phyloP scores from a whole-genome alignment of 148 eudicot genomes.

The Rhododendron ovatum region DNA sequence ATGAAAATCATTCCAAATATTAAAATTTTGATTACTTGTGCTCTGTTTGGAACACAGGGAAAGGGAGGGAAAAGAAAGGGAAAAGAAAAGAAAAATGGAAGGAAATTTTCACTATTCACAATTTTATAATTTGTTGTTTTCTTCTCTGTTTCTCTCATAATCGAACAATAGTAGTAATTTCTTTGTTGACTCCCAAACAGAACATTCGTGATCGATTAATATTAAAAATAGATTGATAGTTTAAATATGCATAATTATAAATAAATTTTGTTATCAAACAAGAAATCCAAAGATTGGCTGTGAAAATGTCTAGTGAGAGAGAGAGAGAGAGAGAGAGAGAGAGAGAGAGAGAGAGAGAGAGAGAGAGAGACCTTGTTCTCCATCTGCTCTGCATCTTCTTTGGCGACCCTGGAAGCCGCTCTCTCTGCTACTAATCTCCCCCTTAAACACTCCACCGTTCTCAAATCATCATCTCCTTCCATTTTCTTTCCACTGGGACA shows the following conservation, averaged over 20 bases:
- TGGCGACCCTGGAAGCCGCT: conserved; percentile 53
- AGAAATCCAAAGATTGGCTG: not conserved
- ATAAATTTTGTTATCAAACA: not conserved
- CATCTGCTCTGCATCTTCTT: conserved; percentile 30
- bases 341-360: not conserved
- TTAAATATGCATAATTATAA: too few species aligned
- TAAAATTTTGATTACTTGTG: too few species aligned
- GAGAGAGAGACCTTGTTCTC: conserved; percentile 34
- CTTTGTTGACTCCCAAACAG: too few species aligned
- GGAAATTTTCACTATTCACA: too few species aligned
- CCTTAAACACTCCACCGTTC: conserved; percentile 48
- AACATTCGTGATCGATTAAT: too few species aligned
- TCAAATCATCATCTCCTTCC: conserved; percentile 39
- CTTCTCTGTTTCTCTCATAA: not conserved
- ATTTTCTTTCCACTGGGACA: conserved; percentile 28
- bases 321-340: too few species aligned
- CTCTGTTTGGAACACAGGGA: too few species aligned
- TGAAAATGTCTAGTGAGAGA: not conserved
- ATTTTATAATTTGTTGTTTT: too few species aligned
- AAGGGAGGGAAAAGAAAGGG: too few species aligned
- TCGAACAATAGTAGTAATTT: not conserved
- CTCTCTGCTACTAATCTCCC: conserved; percentile 64
- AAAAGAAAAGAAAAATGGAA: too few species aligned
- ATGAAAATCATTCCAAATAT: too few species aligned
- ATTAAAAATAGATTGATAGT: too few species aligned